Evolutionary conservation across 345 rosid genomes (phyloP), one percentile per base, ranked within the genome.

Genomic region (Hevea brasiliensis): DNA sequence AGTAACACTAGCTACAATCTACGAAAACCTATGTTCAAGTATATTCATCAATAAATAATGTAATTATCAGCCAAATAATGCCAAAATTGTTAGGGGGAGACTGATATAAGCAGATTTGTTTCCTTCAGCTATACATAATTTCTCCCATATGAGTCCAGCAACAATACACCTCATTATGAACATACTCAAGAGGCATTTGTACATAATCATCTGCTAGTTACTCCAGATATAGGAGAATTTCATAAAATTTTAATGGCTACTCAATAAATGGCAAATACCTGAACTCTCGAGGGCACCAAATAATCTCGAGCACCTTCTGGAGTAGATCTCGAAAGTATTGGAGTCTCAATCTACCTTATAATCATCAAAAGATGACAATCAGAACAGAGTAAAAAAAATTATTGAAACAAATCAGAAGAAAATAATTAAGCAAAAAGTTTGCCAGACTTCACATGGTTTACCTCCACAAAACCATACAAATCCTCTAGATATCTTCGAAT

Each of bases 271-370:
- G 24, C 45, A 45, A 72, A 74, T 87, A 92, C 99, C 98, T 92
- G 98, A 89, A 92, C 79, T 89, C 97, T 91, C n/a, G 97, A 92
- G 68, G 99, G 99, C 12, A 95, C 99, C 81, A 95, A 81, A 83
- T 90, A 95, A 85, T 95, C 98, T 48, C 97, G 87, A 23, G 99
- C 99, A 64, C 98, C 98, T 88, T 92, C 97, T 45, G 99, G 99
- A 76, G 99, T 95, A 27, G 98, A 95, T 83, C 94, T 91, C 53
- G 96, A 89, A 60, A 95, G 97, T 72, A 92, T 81, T 66, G 99
- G 99, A 73, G 99, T 95, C 87, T 92, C 99, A 85, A 95, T 92
- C 99, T 95, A 81, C 81, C 87, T 85, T 82, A 82, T 60, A 84
- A 77, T 32, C 80, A 84, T 56, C 75, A 83, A 82, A 79, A 86